Evolutionary conservation across 1,284 basidiomycete species (phyloP).

Genomic region (Malassezia sympodialis): DNA sequence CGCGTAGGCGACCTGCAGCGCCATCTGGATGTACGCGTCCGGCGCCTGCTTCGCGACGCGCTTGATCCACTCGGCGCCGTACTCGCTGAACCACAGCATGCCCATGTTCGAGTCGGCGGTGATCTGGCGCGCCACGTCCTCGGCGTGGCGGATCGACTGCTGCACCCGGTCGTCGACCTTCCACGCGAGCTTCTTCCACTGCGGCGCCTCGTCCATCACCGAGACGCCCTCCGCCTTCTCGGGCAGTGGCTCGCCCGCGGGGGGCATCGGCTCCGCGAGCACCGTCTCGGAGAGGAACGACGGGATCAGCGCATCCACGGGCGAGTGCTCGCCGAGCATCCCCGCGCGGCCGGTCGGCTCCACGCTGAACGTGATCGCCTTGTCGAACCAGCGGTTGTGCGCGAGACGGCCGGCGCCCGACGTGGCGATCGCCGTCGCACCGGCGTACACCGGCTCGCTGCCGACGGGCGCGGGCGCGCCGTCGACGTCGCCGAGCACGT

Average conservation of each 20-base stretch:
- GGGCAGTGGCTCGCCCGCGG: constrained; percentile 23
- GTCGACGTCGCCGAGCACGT: constrained; percentile 51
- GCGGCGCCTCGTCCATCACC: constrained; percentile 36
- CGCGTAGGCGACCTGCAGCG: constrained; percentile 84
- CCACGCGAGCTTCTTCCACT: constrained; percentile 67
- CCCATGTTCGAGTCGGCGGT: constrained; percentile 73
- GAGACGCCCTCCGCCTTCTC: constrained; percentile 23
- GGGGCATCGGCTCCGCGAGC: constrained; percentile 53
- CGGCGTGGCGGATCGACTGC: constrained; percentile 58
- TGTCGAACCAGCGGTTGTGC: constrained; percentile 86
- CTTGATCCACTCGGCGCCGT: constrained; percentile 85
- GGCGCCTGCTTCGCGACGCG: constrained; percentile 67
- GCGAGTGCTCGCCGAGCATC: constrained; percentile 83
- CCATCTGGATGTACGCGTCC: constrained; percentile 87
- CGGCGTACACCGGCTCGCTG: constrained; percentile 56
- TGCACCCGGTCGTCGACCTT: constrained; percentile 59
- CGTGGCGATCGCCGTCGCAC: constrained; percentile 68
- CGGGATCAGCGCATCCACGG: constrained; percentile 81
- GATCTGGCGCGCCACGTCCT: constrained; percentile 56
- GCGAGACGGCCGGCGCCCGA: constrained; percentile 61
- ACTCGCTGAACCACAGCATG: constrained; percentile 73
- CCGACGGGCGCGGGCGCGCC: not conserved
- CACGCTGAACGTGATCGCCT: constrained; percentile 69
- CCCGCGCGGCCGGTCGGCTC: constrained; percentile 77
- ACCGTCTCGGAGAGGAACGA: constrained; percentile 81